Conservation (phyloP, 2,329 filamentous ascomycete species). For the Graphilbum fragrans region DNA sequence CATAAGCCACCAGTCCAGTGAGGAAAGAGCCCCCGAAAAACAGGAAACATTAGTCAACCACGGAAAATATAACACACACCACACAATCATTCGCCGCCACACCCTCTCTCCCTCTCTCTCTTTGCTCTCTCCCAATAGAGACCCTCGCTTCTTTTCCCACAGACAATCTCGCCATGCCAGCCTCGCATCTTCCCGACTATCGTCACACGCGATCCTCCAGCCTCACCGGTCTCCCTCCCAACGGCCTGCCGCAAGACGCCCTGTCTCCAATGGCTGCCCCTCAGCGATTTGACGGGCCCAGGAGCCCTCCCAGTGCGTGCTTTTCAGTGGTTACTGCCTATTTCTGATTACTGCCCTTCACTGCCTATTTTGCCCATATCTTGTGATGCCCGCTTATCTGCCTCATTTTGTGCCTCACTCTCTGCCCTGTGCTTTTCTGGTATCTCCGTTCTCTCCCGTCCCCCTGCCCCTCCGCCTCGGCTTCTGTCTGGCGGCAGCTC, state of each 20-base stretch:
- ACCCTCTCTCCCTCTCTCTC: too few species aligned
- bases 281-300: conserved; percentile 43
- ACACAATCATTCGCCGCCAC: too few species aligned
- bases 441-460: background rate
- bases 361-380: background rate
- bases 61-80: background rate
- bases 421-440: background rate
- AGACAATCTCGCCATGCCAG: conserved; percentile 11
- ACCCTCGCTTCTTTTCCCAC: background rate
- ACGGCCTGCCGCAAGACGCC: conserved; percentile 15
- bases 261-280: conserved; percentile 23
- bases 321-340: background rate
- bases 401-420: background rate
- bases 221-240: conserved; percentile 34
- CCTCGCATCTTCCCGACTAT: conserved; percentile 15
- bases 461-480: background rate
- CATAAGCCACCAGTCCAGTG: background rate
- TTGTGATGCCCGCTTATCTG: too few species aligned
- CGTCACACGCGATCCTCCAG: conserved; percentile 44
- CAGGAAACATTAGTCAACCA: background rate
- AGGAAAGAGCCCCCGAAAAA: background rate
- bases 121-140: too few species aligned
- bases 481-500: background rate
- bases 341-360: background rate
- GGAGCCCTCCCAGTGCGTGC: conserved; percentile 50